phyloP scores from a whole-genome alignment of 768 basidiomycete species.

The Boletus sp. region DNA sequence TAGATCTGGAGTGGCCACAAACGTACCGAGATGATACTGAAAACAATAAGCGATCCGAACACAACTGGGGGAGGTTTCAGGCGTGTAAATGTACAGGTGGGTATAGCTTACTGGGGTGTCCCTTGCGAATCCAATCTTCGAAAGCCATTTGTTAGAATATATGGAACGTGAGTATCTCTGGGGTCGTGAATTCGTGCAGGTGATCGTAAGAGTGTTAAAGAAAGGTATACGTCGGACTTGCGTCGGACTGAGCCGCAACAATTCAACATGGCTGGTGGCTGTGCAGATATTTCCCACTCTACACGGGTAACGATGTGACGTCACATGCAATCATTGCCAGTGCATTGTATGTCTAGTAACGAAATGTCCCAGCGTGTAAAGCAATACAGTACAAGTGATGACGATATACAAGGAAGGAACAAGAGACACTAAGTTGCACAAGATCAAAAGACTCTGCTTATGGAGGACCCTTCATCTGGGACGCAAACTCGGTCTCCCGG shows the following conservation, averaged over 20 bases:
- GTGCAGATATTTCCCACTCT: conserved; percentile 16
- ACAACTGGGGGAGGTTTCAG: conserved; percentile 44
- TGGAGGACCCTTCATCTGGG: conserved; percentile 41
- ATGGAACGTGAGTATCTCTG: conserved; percentile 9
- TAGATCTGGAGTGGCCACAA: not conserved
- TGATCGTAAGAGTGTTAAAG: conserved; percentile 16
- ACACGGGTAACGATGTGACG: conserved; percentile 13
- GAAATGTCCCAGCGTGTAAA: conserved; percentile 7
- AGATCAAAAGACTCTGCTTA: conserved; percentile 28
- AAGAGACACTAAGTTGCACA: not conserved
- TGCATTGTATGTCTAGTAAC: not conserved
- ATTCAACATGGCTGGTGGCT: conserved; percentile 28
- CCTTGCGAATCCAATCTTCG: conserved; percentile 45
- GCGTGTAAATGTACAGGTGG: not conserved
- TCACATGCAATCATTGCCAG: conserved; percentile 1
- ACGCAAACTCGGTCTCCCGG: conserved; percentile 63
- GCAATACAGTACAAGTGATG: conserved; percentile 20
- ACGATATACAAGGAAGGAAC: conserved; percentile 7
- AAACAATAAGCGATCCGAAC: conserved; percentile 49
- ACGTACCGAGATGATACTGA: conserved; percentile 64
- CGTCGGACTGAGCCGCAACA: conserved; percentile 10
- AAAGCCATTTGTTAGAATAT: conserved; percentile 33
- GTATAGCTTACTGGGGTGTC: conserved; percentile 51
- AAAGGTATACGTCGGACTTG: conserved; percentile 1
- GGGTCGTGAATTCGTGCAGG: conserved; percentile 30